Conservation (phyloP, 2,329 filamentous ascomycete species). For the Magnaporthiopsis rhizophila region DNA sequence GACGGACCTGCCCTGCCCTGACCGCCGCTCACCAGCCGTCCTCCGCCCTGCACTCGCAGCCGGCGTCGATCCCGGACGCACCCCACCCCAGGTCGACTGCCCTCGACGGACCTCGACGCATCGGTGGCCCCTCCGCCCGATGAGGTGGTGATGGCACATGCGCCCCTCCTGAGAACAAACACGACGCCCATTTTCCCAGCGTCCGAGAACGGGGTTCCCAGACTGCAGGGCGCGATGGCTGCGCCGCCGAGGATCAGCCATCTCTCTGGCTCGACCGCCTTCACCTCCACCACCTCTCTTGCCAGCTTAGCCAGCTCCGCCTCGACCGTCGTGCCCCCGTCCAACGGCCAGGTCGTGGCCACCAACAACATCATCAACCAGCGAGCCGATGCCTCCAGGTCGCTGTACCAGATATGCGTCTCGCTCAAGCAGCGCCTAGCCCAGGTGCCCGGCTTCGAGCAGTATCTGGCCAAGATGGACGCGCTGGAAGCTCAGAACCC, state of each 20-base stretch:
- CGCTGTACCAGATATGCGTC: conserved; percentile 92
- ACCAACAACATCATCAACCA: conserved; percentile 96
- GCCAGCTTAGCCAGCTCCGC: conserved; percentile 37
- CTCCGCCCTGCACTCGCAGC: background rate
- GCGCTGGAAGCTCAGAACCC: conserved; percentile 55
- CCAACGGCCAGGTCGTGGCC: conserved; percentile 60
- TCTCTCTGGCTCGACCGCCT: conserved; percentile 53
- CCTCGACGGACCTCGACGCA: background rate
- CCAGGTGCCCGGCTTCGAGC: conserved; percentile 76
- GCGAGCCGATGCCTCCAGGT: conserved; percentile 82
- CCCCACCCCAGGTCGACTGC: background rate
- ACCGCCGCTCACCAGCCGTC: background rate
- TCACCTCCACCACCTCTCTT: conserved; percentile 44
- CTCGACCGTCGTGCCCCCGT: conserved; percentile 30
- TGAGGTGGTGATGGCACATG: conserved; percentile 50
- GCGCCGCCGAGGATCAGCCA: conserved; percentile 47
- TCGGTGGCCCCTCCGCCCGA: conserved; percentile 20
- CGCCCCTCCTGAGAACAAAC: conserved; percentile 50
- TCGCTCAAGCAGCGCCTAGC: conserved; percentile 72
- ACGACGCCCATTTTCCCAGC: conserved; percentile 47
- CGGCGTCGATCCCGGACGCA: background rate
- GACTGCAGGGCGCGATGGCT: conserved; percentile 40
- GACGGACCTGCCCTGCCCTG: background rate
- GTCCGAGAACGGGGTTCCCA: conserved; percentile 37
- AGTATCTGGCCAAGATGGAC: conserved; percentile 64